phyloP scores from a whole-genome alignment of 2,329 filamentous ascomycete species.

The Aureobasidium zeae region DNA sequence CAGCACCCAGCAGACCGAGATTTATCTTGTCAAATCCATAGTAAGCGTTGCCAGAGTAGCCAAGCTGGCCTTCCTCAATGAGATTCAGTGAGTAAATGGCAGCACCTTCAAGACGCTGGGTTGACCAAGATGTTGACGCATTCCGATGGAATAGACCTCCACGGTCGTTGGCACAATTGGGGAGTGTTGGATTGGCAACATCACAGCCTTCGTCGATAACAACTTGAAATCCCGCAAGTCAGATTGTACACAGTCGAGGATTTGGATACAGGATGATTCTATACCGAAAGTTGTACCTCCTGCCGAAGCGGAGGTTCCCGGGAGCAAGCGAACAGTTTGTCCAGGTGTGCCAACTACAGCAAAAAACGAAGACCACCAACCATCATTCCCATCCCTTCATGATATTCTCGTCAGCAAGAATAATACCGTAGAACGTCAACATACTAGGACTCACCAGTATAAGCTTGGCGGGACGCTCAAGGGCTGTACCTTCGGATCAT shows the following conservation, averaged over 20 bases:
- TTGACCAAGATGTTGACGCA: conserved; percentile 29
- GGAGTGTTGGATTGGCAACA: conserved; percentile 22
- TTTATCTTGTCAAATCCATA: conserved; percentile 32
- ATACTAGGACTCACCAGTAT: conserved; percentile 4
- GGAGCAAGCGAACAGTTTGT: conserved; percentile 24
- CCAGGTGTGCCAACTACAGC: conserved; percentile 32
- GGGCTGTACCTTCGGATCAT: not conserved
- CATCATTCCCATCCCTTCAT: conserved; percentile 34
- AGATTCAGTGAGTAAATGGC: conserved; percentile 23
- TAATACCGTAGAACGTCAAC: not conserved
- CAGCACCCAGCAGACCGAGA: conserved; percentile 19
- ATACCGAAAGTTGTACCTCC: conserved; percentile 19
- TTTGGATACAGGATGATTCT: no score
- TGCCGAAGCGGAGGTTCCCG: conserved; percentile 20
- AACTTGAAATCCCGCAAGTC: no score
- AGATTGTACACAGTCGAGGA: no score
- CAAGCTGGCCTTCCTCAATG: conserved; percentile 21
- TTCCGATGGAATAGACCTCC: conserved; percentile 27
- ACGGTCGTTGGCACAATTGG: conserved; percentile 20
- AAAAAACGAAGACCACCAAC: conserved; percentile 35
- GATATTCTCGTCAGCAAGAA: conserved; percentile 1
- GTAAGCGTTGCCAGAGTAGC: conserved; percentile 23
- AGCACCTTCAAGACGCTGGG: conserved; percentile 27
- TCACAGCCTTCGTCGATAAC: conserved; percentile 22
- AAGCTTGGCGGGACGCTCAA: conserved; percentile 10